Base-by-base conservation (phyloP, 306 rosid species). In the Fagus sylvatica region DNA sequence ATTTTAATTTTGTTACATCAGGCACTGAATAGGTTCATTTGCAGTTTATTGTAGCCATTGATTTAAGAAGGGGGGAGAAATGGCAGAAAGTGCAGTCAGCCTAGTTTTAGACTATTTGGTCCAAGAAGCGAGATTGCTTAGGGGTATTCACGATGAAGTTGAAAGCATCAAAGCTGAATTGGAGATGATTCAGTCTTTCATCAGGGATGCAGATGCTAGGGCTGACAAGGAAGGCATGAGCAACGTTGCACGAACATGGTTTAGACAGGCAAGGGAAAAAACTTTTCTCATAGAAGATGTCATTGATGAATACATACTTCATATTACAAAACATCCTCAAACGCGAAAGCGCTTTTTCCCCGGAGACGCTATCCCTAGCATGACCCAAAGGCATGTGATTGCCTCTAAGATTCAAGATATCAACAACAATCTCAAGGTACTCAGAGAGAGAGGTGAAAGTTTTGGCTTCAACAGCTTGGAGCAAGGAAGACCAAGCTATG, bases 261-360 rank as follows among this genome's bases (percentile, higher is more conserved):
- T 53, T 28, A 73, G 65, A 16, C 59, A 71, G 17, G 15, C 49
- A 13, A 57, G 71, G 28, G 76, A 71, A 8, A 53, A 42, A 17
- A 32, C 82, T 36, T 61, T 46, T 51, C 65, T 53, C 53, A 78
- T 71, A 2, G 81, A 78, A 59, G 81, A 75, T 62, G 53, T 46
- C 5, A 34, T 75, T 3, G 72, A 78, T 7, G 71, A 56, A 7
- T 78, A 78, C 81, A 0, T 71, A n/a, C 39, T 40, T 5, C 30
- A 33, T 55, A 16, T 74, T 33, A 71, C 70, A 30, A 9, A 61
- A 12, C n/a, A 53, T 15, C 37, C 8, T 61, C 34, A 53, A n/a
- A 67, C 12, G 53, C 53, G n/a, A 37, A 28, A 49, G 13, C 6
- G 4, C 33, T 6, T 39, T 40, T n/a, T n/a, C n/a, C n/a, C n/a